Evolutionary conservation across 2,329 filamentous ascomycete genomes (phyloP).

Genomic region (Ramichloridium luteum): DNA sequence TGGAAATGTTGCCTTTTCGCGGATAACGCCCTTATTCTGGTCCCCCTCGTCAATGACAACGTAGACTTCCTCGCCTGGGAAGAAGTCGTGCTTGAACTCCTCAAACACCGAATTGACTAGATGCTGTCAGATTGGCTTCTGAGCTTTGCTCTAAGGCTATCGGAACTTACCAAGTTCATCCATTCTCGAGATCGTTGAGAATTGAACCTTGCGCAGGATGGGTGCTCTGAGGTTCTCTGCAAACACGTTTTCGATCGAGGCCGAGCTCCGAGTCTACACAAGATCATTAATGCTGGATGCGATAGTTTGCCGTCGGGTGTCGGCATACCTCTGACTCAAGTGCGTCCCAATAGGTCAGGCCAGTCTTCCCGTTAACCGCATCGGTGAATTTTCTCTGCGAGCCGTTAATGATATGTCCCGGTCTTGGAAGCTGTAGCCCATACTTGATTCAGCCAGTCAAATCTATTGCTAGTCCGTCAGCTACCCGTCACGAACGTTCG

Average conservation of each 20-base stretch:
- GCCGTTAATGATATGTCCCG: slow-evolving; percentile 9
- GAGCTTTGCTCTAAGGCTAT: not conserved
- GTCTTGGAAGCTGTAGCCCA: slow-evolving; percentile 16
- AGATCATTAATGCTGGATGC: slow-evolving; percentile 1
- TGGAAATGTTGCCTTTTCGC: slow-evolving; percentile 72
- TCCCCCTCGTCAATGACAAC: slow-evolving; percentile 59
- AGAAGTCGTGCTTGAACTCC: slow-evolving; percentile 73
- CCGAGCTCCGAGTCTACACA: slow-evolving; percentile 49
- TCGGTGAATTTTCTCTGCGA: slow-evolving; percentile 76
- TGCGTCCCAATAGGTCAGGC: slow-evolving; percentile 84
- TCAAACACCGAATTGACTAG: slow-evolving; percentile 47
- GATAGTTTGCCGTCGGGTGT: slow-evolving; percentile 6
- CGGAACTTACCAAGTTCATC: slow-evolving; percentile 55
- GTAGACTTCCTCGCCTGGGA: slow-evolving; percentile 73
- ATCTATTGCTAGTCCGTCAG: slow-evolving; percentile 37
- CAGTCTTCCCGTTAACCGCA: slow-evolving; percentile 87
- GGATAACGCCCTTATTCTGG: slow-evolving; percentile 50
- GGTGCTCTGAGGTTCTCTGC: slow-evolving; percentile 84
- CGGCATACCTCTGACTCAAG: slow-evolving; percentile 34
- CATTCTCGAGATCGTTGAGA: slow-evolving; percentile 76
- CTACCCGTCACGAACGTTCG: too few relatives aligned
- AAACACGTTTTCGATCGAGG: slow-evolving; percentile 82
- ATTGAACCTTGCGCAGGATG: slow-evolving; percentile 81
- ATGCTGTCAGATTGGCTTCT: slow-evolving; percentile 5
- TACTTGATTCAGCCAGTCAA: slow-evolving; percentile 91